Conservation (phyloP, 805 yeast species). For the Suhomyces sp. region DNA sequence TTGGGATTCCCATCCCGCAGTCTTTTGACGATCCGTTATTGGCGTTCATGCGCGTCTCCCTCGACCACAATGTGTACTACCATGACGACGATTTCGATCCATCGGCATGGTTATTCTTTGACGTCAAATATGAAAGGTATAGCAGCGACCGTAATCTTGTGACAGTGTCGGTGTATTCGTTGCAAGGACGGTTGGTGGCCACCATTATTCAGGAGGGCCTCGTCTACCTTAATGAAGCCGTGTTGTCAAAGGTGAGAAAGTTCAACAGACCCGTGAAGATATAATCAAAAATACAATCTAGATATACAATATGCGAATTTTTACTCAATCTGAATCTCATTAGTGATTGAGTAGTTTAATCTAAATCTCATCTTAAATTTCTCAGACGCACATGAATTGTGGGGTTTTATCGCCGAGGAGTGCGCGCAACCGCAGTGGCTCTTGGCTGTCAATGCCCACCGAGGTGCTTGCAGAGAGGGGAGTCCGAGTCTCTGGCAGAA, state of each 20-base stretch:
- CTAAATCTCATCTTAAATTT: no score
- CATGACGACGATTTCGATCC: conserved; percentile 38
- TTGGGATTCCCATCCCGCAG: conserved; percentile 13
- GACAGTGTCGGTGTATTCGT: conserved; percentile 21
- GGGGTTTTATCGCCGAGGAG: not conserved
- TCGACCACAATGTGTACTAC: conserved; percentile 35
- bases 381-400: not conserved
- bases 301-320: no score
- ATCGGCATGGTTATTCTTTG: conserved; percentile 33
- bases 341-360: no score
- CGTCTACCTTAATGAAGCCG: conserved; percentile 6
- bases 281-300: no score
- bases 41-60: conserved; percentile 32
- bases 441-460: not conserved
- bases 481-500: no score
- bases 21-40: not conserved
- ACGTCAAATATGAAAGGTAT: conserved; percentile 28
- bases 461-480: not conserved
- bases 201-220: conserved; percentile 35
- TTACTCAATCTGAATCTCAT: no score
- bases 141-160: conserved; percentile 35
- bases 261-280: not conserved
- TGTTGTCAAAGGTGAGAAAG: not conserved
- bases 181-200: conserved; percentile 28
- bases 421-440: not conserved